These are phyloP conservation scores for Pythium sukuiense DNA, from an alignment of 352 stramenopile species.

Conservation along the genomic window DNA sequence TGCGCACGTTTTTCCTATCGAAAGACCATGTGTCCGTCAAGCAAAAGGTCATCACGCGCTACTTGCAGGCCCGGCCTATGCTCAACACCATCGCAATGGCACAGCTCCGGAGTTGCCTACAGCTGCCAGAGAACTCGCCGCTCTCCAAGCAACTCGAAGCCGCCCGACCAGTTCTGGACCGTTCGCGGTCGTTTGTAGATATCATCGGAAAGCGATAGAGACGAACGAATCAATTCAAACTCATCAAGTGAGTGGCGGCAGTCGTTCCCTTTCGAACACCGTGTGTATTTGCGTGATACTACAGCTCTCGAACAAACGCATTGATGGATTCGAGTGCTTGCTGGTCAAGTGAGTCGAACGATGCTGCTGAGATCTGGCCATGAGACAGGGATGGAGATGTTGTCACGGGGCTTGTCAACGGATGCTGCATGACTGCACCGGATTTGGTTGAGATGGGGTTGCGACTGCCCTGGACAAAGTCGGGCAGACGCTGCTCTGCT, in stretches of 20 bases:
- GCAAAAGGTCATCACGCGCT: constrained; percentile 45
- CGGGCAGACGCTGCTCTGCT: constrained; percentile 33
- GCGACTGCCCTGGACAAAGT: constrained; percentile 49
- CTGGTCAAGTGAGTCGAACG: constrained; percentile 23
- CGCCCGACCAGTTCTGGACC: constrained; percentile 21
- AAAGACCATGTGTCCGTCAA: constrained; percentile 51
- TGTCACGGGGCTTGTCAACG: background rate
- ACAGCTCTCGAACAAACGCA: constrained; percentile 1
- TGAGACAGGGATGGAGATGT: background rate
- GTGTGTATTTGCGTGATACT: too few species aligned
- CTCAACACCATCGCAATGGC: constrained; percentile 45
- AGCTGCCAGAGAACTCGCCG: constrained; percentile 50
- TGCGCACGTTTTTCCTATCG: constrained; percentile 51
- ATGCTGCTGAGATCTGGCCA: background rate
- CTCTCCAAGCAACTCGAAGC: constrained; percentile 51
- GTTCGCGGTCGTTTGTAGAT: constrained; percentile 44
- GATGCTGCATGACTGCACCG: constrained; percentile 4
- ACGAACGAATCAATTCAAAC: background rate
- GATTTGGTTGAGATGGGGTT: constrained; percentile 40
- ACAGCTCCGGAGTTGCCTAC: constrained; percentile 52
- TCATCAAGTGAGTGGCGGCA: background rate
- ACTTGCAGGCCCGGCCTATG: constrained; percentile 39
- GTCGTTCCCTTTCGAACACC: background rate
- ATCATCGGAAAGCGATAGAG: constrained; percentile 38
- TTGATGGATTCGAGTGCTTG: constrained; percentile 18